Base-by-base conservation (phyloP, 1,284 basidiomycete genomes). In the Marasmius fiardii region DNA sequence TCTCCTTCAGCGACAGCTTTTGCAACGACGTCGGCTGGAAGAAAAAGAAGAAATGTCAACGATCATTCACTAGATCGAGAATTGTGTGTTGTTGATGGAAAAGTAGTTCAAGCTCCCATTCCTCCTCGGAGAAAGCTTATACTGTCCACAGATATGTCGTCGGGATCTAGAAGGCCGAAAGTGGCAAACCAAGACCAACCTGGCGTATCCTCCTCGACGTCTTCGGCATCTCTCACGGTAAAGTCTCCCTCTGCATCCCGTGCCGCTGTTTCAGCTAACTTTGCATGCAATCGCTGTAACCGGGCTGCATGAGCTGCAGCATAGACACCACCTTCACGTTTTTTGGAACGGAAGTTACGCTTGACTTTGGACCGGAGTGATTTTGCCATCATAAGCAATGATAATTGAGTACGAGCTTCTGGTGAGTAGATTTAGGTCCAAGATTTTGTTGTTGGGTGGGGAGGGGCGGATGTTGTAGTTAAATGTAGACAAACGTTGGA, bases 361-460 rank as follows among this genome's bases (percentile, higher is more conserved):
- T 97, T 97, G 60, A 84, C 80, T 76, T 95, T 96, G 18, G 93
- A 92, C 67, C 95, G 84, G 52, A 90, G 83, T 43, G 93, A 95
- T 79, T 98, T 98, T 56, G 92, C 95, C 95, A 98, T 96, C 43
- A 63, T 68, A 58, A 60, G n/a, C 23, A 39, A 52, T 58, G 48
- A 39, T 50, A 14, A 58, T 50, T 51, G 47, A 57, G 52, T 43
- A 54, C 51, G 52, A 60, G 55, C 45, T 67, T 57, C 4, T 45
- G 20, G 14, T 16, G 18, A 16, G 20, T 14, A 62, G 39, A 18
- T n/a, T 11, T 43, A 43, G 41, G 11, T n/a, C n/a, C n/a, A n/a
- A n/a, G 12, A 64, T 57, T 51, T 59, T 57, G 56, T 31, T 44
- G 52, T 49, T 53, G 52, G 55, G 51, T 44, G 47, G 20, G 10